Base-by-base conservation (phyloP, 2,329 filamentous ascomycete genomes). In the Fusarium nodosum region DNA sequence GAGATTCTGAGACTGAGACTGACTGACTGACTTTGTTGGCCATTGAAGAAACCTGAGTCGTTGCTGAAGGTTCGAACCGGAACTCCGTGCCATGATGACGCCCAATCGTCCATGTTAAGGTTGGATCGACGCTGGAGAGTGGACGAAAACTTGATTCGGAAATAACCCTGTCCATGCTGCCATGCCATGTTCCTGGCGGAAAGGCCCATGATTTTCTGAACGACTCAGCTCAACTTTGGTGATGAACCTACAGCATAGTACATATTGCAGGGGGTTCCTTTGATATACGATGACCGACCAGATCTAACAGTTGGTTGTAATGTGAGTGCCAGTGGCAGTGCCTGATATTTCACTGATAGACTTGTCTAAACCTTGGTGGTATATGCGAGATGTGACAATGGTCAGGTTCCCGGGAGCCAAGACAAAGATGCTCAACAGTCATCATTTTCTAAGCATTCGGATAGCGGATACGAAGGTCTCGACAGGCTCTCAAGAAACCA, bases 71-170 rank as follows among this genome's bases (percentile, higher is more conserved):
- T 62, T 68, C 46, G 53, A 41, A 53, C 51, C 50, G 60, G 50
- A 56, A 61, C 38, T 57, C 56, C 45, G 53, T 67, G 36, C 44
- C 53, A 38, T 28, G 31, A 71, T 69, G 67, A 71, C 67, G 67
- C 60, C 53, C 58, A 56, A 44, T 18, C 56, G 50, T 42, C 66
- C 53, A 47, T 46, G 53, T 56, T 31, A 42, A 58, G 57, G 38
- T 67, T 36, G 58, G 67, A 69, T 69, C 63, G 67, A 64, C 67
- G 26, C 15, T 55, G 47, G 24, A 56, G 54, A 59, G 54, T 41
- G 50, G 67, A 68, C 54, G 47, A 71, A 69, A 69, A 69, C 67
- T 64, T 69, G 67, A 52, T 68, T 71, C 55, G 62, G 67, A 69
- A 68, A 71, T 68, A 69, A 50, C 66, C 66, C 46, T 69, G 54